These are phyloP conservation scores for Litchi chinensis DNA, from an alignment of 345 rosid species.

Conservation along the genomic window DNA sequence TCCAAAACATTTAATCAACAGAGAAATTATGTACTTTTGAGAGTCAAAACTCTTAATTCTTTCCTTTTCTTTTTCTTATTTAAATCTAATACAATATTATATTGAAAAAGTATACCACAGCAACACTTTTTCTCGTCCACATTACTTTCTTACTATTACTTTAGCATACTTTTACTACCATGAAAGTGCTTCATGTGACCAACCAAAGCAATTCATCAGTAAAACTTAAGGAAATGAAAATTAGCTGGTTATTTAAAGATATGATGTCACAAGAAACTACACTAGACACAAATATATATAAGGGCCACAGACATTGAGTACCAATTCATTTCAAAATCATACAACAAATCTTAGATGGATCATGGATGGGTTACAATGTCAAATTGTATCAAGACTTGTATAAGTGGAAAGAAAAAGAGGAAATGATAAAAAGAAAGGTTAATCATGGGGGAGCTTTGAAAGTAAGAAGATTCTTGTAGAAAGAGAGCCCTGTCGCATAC, in stretches of 20 bases:
- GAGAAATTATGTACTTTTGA: not conserved
- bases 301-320: constrained; percentile 27
- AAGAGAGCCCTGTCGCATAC: constrained; percentile 33
- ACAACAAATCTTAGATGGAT: constrained; percentile 17
- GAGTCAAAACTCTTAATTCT: not conserved
- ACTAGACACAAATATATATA: not conserved
- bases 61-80: not conserved
- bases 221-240: not conserved
- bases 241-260: constrained; percentile 1
- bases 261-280: not conserved
- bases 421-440: constrained; percentile 21
- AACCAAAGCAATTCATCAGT: not conserved
- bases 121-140: not conserved
- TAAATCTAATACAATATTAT: not conserved
- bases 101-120: not conserved
- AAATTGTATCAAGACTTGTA: constrained; percentile 29
- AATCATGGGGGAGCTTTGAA: constrained; percentile 37
- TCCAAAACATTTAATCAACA: not conserved
- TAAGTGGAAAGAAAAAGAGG: constrained; percentile 24
- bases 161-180: not conserved
- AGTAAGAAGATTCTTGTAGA: constrained; percentile 49
- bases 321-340: constrained; percentile 31
- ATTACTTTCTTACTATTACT: constrained; percentile 3
- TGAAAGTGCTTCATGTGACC: constrained; percentile 3
- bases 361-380: constrained; percentile 23